Evolutionary conservation across 495 filamentous ascomycete species (phyloP).

Genomic region (Staphylotrichum tortipilum): DNA sequence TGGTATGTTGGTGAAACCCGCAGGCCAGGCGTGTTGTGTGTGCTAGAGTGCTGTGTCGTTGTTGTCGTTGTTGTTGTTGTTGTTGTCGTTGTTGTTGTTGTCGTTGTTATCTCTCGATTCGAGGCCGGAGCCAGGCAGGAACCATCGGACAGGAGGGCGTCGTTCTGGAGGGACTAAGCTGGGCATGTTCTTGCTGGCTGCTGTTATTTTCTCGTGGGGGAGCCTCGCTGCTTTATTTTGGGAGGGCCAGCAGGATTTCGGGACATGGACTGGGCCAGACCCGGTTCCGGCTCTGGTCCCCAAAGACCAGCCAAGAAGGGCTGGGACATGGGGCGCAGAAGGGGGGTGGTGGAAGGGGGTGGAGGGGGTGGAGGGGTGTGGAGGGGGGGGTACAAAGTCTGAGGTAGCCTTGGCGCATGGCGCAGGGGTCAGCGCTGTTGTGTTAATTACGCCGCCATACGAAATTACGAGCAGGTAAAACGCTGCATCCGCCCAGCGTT

Average conservation of each 20-base stretch:
- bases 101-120: conserved; percentile 2
- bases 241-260: not conserved
- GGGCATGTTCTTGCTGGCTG: not conserved
- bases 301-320: conserved; percentile 5
- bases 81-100: no score
- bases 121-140: not conserved
- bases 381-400: not conserved
- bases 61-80: no score
- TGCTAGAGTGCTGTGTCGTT: no score
- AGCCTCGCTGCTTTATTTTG: conserved; percentile 4
- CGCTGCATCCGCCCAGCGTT: no score
- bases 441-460: not conserved
- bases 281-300: conserved; percentile 3
- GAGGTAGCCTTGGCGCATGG: conserved; percentile 8
- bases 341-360: no score
- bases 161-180: not conserved
- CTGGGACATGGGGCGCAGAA: conserved; percentile 7
- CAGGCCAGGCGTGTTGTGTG: no score
- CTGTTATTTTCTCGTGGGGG: not conserved
- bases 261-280: conserved; percentile 14
- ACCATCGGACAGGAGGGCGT: conserved; percentile 3
- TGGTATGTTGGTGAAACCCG: conserved; percentile 17
- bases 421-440: not conserved
- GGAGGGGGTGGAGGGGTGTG: no score
- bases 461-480: not conserved